Evolutionary conservation across 2,329 filamentous ascomycete genomes (phyloP).

Genomic region (Raffaelea arxii): DNA sequence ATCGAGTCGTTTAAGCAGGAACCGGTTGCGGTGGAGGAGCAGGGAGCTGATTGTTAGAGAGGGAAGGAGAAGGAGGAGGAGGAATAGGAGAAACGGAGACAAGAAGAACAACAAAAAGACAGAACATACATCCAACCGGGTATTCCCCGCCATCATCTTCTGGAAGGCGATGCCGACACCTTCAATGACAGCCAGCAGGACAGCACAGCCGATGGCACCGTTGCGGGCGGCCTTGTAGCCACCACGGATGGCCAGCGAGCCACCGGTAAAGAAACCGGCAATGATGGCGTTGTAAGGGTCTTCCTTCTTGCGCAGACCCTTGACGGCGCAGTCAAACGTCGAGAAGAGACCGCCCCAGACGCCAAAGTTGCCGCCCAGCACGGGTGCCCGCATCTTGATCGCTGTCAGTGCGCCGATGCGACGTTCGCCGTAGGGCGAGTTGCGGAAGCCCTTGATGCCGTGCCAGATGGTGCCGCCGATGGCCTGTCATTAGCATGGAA

Average conservation of each 20-base stretch:
- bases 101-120: background rate
- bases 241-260: slow-evolving; percentile 82
- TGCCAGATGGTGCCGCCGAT: slow-evolving; percentile 87
- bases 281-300: slow-evolving; percentile 98
- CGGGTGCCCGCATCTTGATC: slow-evolving; percentile 93
- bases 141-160: slow-evolving; percentile 86
- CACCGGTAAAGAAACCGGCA: slow-evolving; percentile 93
- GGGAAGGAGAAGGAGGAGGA: background rate
- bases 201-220: slow-evolving; percentile 90
- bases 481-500: slow-evolving; percentile 33
- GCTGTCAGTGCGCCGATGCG: slow-evolving; percentile 93
- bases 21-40: slow-evolving; percentile 8
- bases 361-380: slow-evolving; percentile 94
- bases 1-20: slow-evolving; percentile 5
- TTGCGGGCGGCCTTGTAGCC: slow-evolving; percentile 88
- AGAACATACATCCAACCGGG: slow-evolving; percentile 59
- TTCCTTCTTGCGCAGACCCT: slow-evolving; percentile 91
- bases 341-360: slow-evolving; percentile 96
- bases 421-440: slow-evolving; percentile 84
- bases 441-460: slow-evolving; percentile 89
- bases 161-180: slow-evolving; percentile 94
- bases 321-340: slow-evolving; percentile 93
- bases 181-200: slow-evolving; percentile 91
- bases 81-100: background rate
- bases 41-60: slow-evolving; percentile 3